These are phyloP conservation scores for Xenosphaeropsis pyriputrescens DNA, from an alignment of 2,329 filamentous ascomycete species.

Conservation along the genomic window DNA sequence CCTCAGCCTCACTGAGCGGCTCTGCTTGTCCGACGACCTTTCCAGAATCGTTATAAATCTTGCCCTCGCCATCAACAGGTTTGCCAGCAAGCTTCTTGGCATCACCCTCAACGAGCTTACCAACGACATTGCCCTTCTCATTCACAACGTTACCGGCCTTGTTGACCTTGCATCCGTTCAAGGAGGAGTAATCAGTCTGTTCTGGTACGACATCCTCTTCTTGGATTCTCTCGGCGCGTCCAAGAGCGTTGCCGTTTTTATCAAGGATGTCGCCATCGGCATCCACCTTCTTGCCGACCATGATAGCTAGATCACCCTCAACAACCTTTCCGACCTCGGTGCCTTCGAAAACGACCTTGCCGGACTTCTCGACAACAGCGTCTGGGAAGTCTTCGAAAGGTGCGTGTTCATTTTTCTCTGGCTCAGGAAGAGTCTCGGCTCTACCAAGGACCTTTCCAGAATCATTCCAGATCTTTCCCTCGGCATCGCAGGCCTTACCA, in stretches of 20 bases:
- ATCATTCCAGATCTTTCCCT: conserved; percentile 61
- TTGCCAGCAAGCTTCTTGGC: conserved; percentile 48
- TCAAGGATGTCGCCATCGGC: too few relatives aligned
- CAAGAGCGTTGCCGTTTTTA: too few relatives aligned
- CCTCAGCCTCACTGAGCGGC: conserved; percentile 40
- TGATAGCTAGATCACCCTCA: too few relatives aligned
- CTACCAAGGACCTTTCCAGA: conserved; percentile 52
- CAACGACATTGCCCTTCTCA: conserved; percentile 32
- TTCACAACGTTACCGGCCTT: conserved; percentile 39
- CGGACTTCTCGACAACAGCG: conserved; percentile 34
- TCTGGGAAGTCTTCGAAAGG: conserved; percentile 45
- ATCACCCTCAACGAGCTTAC: conserved; percentile 49
- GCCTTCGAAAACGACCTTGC: conserved; percentile 34
- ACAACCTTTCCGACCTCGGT: too few relatives aligned
- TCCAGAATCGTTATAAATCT: conserved; percentile 58
- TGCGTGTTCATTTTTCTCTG: conserved; percentile 26
- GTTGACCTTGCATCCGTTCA: too few relatives aligned
- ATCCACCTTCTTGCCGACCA: too few relatives aligned
- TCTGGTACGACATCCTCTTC: too few relatives aligned
- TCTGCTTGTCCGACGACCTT: conserved; percentile 53
- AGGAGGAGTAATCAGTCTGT: too few relatives aligned
- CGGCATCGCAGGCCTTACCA: conserved; percentile 48
- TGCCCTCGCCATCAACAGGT: conserved; percentile 48
- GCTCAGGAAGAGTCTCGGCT: conserved; percentile 46
- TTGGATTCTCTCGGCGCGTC: too few relatives aligned